phyloP scores from a whole-genome alignment of 768 basidiomycete genomes.

The Suillus fuscotomentosus region DNA sequence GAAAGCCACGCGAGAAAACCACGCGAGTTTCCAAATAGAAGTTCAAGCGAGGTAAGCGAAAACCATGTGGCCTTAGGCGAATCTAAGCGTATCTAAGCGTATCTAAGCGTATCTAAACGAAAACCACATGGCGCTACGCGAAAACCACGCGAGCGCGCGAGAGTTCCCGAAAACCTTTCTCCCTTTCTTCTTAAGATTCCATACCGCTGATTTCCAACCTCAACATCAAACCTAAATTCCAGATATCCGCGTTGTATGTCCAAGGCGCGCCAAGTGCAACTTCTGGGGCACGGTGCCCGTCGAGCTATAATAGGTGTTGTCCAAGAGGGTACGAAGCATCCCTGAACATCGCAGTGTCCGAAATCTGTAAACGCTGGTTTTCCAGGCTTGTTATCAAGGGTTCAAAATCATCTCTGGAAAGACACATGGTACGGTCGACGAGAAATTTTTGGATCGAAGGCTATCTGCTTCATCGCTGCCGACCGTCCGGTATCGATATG shows the following conservation, averaged over 20 bases:
- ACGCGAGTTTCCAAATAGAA: too few relatives aligned
- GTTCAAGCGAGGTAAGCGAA: too few relatives aligned
- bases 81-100: too few relatives aligned
- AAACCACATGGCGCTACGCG: too few relatives aligned
- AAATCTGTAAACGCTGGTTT: background rate
- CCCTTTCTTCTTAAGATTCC: too few relatives aligned
- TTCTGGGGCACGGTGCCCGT: conserved; percentile 18
- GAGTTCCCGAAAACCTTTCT: too few relatives aligned
- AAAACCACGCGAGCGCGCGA: too few relatives aligned
- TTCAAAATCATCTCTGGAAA: background rate
- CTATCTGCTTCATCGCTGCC: background rate
- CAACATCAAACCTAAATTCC: conserved; percentile 21
- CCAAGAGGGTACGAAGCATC: background rate
- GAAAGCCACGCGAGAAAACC: too few relatives aligned
- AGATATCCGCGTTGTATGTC: conserved; percentile 20
- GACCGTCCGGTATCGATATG: background rate
- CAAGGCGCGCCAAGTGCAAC: conserved; percentile 17
- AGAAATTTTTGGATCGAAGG: background rate
- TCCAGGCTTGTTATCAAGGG: background rate
- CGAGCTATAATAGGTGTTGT: conserved; percentile 6
- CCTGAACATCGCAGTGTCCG: background rate
- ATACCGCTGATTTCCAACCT: background rate
- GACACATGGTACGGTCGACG: background rate
- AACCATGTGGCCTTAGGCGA: too few relatives aligned
- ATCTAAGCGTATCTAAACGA: too few relatives aligned